Evolutionary conservation across 169 alveolate species (phyloP).

Genomic region (Plasmodium gaboni): DNA sequence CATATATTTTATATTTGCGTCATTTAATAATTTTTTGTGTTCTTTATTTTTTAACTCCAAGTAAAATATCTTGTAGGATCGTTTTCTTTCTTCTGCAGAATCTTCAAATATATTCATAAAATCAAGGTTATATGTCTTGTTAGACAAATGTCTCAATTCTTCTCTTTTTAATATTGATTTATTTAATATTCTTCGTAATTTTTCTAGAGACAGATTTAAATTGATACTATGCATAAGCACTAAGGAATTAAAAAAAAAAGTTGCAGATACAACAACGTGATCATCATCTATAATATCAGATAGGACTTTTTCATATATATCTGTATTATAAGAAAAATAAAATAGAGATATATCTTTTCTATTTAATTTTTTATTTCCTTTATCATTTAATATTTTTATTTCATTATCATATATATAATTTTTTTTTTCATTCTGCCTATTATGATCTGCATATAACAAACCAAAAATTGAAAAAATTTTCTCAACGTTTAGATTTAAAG

Average conservation of each 20-base stretch:
- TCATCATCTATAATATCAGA: background rate
- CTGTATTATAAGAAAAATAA: conserved; percentile 8
- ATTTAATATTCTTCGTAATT: conserved; percentile 14
- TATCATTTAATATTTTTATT: background rate
- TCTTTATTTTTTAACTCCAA: background rate
- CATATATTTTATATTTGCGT: background rate
- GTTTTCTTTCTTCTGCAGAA: conserved; percentile 18
- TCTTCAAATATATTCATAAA: background rate
- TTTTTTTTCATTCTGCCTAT: background rate
- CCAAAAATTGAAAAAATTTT: conserved; percentile 41
- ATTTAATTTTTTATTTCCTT: background rate
- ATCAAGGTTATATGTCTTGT: conserved; percentile 4
- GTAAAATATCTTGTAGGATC: background rate
- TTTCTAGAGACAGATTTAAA: conserved; percentile 11
- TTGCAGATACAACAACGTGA: conserved; percentile 9
- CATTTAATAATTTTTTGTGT: background rate
- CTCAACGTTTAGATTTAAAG: conserved; percentile 10
- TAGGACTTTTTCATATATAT: background rate
- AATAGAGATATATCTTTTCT: conserved; percentile 11
- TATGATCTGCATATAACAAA: background rate
- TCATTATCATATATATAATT: background rate
- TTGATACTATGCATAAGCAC: conserved; percentile 9
- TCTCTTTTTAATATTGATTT: conserved; percentile 1
- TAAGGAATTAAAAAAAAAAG: conserved; percentile 23
- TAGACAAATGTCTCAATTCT: conserved; percentile 5